Base-by-base conservation (phyloP, 176 grass and related monocot genomes). In the Saccharum officinarum region DNA sequence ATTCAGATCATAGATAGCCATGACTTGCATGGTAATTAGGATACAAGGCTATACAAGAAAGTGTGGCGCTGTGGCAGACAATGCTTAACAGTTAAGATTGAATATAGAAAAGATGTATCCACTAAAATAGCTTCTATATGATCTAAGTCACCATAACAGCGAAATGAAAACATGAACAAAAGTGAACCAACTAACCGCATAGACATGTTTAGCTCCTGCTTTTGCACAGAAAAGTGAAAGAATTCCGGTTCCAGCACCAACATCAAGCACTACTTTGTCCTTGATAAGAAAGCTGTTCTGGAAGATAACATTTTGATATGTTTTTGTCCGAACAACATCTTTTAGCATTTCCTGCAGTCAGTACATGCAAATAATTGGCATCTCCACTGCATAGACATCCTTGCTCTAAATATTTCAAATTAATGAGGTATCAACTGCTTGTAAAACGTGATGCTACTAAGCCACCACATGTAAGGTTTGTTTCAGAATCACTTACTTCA, bases 201-300 rank as follows among this genome's bases (percentile, higher is more conserved):
- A 96, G n/a, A 99, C 97, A 89, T 99, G 97, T 82, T 94, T 99
- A 36, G 93, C 97, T 87, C 97, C 93, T 47, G 97, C 89, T 86
- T 96, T 99, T 75, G 93, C 97, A 88, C 93, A 99, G 71, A 99
- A 99, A 71, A 99, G 93, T 26, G 97, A 99, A 46, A 99, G 86
- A 75, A 99, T 99, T 57, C 93, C 97, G 1, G 97, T 99, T 36
- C 97, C 97, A 2, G 97, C 97, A 11, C 97, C 97, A 13, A 99
- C 93, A 86, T 99, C 97, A 75, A 99, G 97, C 28, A 96, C 97
- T 17, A 96, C 81, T 88, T 99, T 99, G 71, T 99, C 81, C 88
- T 99, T 96, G 83, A 99, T 86, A 71, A 99, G 91, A 89, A 96
- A 99, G 66, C 45, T 77, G 68, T 89, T 99, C 79, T 94, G 97